Percentiles rank a stretch among this genome's conserved stretches.
phyloP scores from a whole-genome alignment of 495 filamentous ascomycete species.

The Penicillium arizonense region DNA sequence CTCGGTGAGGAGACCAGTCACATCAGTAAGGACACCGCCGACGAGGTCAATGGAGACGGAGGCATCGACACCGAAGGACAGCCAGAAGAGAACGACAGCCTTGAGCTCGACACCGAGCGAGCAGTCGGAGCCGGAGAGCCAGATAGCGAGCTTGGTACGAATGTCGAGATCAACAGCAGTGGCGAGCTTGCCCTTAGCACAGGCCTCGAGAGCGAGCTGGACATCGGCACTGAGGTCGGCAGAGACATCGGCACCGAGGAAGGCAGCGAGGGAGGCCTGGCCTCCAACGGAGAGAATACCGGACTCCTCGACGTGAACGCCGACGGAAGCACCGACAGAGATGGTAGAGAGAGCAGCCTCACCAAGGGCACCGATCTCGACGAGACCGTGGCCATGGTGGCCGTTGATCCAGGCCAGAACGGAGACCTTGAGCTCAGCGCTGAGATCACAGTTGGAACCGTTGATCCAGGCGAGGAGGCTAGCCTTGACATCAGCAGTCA shows the following conservation, averaged over 20 bases:
- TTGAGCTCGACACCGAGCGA: slow-evolving; percentile 41
- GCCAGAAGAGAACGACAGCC: slow-evolving; percentile 42
- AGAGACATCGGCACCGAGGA: slow-evolving; percentile 32
- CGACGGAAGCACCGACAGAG: slow-evolving; percentile 38
- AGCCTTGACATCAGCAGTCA: slow-evolving; percentile 35
- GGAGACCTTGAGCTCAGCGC: slow-evolving; percentile 28
- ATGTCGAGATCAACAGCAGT: slow-evolving; percentile 25
- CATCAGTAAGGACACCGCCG: slow-evolving; percentile 25
- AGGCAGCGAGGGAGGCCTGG: slow-evolving; percentile 34
- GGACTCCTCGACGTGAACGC: slow-evolving; percentile 27
- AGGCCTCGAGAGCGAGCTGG: slow-evolving; percentile 28
- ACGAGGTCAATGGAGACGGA: slow-evolving; percentile 31
- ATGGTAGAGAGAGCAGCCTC: slow-evolving; percentile 30
- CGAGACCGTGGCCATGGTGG: slow-evolving; percentile 26
- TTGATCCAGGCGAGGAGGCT: slow-evolving; percentile 34
- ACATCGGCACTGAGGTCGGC: slow-evolving; percentile 30
- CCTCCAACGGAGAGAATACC: slow-evolving; percentile 32
- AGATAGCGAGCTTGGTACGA: slow-evolving; percentile 35
- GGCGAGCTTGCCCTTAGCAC: slow-evolving; percentile 34
- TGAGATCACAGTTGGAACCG: slow-evolving; percentile 30
- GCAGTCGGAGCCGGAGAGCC: slow-evolving; percentile 40
- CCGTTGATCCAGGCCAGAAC: slow-evolving; percentile 38
- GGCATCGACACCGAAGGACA: slow-evolving; percentile 32
- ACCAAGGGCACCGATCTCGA: slow-evolving; percentile 29
- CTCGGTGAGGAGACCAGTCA: slow-evolving; percentile 31